phyloP scores from a whole-genome alignment of 768 basidiomycete genomes.

The Rhizopogon sp. region DNA sequence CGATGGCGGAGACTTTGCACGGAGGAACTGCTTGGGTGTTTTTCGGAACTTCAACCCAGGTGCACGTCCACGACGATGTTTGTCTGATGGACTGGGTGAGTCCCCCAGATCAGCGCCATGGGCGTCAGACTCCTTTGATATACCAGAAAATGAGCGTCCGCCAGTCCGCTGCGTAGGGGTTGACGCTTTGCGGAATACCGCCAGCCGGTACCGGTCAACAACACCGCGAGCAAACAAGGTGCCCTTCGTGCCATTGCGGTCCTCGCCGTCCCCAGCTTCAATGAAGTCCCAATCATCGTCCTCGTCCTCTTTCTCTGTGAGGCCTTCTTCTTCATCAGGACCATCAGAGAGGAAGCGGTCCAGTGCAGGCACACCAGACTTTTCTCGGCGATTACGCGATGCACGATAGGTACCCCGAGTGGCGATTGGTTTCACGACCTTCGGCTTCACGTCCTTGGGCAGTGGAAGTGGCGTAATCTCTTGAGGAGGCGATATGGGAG shows the following conservation, averaged over 20 bases:
- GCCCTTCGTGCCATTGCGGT: conserved; percentile 74
- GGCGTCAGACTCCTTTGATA: conserved; percentile 50
- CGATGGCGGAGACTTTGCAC: conserved; percentile 58
- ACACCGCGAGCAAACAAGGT: conserved; percentile 87
- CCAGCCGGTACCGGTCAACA: conserved; percentile 80
- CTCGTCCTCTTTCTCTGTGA: conserved; percentile 45
- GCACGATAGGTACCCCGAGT: conserved; percentile 19
- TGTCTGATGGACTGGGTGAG: conserved; percentile 43
- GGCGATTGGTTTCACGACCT: conserved; percentile 13
- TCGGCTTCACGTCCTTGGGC: conserved; percentile 29
- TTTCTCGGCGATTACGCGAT: conserved; percentile 57
- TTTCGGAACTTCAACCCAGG: conserved; percentile 69
- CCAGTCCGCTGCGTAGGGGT: conserved; percentile 48
- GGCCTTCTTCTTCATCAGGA: conserved; percentile 37
- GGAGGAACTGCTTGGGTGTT: conserved; percentile 66
- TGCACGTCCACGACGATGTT: conserved; percentile 64
- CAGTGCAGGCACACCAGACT: conserved; percentile 78
- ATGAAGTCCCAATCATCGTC: conserved; percentile 94
- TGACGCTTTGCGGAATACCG: conserved; percentile 81
- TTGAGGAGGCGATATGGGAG: conserved; percentile 8
- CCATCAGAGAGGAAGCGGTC: conserved; percentile 65
- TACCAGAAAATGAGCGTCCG: conserved; percentile 50
- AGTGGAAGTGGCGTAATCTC: conserved; percentile 24
- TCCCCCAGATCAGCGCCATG: conserved; percentile 33
- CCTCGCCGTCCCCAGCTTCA: conserved; percentile 76